Base-by-base conservation (phyloP, 2,329 filamentous ascomycete genomes). In the Lizonia empirigonia region DNA sequence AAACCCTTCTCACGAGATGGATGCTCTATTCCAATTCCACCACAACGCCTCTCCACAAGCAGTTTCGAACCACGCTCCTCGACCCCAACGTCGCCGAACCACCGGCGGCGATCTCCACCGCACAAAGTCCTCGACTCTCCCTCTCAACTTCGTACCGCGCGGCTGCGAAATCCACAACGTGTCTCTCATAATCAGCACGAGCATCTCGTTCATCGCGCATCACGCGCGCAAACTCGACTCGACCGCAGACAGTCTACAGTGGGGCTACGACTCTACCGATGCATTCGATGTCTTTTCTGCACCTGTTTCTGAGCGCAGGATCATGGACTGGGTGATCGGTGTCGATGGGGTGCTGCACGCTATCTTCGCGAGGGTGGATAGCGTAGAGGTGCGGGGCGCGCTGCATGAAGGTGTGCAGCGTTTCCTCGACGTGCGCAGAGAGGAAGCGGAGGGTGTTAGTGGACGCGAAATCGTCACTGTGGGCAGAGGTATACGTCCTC, bases 141-240 rank as follows among this genome's bases (percentile, higher is more conserved):
- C 74, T 0, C 69, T 78, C 5, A 74, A 78, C 50, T 67, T 66
- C 7, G 65, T 65, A 4, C 74, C 74, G 1, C 41, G 50, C 4
- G 64, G 63, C 7, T 56, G 50, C 24, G 56, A 56, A 2, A 62
- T 59, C n/a, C 71, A 74, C 9, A 44, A 64, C 18, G 6, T 69
- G 4, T 22, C 56, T 7, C 13, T 65, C 1, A 6, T 15, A 3
- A 2, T 64, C 0, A 4, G 15, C 2, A 47, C 38, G 9, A 48
- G 27, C 16, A 16, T 55, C 7, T 7, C 36, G 1, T n/a, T 12
- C 12, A 59, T 66, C 22, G 15, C 38, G 0, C 32, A 59, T 5
- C 32, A 32, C 9, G 55, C 58, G 23, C 49, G 35, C 7, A 65
- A 55, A 16, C 47, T 68, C 7, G 58, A 66, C 44, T 63, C 61